Evolutionary conservation across 2,329 filamentous ascomycete genomes (phyloP).

Genomic region (Colletotrichum spinosum): DNA sequence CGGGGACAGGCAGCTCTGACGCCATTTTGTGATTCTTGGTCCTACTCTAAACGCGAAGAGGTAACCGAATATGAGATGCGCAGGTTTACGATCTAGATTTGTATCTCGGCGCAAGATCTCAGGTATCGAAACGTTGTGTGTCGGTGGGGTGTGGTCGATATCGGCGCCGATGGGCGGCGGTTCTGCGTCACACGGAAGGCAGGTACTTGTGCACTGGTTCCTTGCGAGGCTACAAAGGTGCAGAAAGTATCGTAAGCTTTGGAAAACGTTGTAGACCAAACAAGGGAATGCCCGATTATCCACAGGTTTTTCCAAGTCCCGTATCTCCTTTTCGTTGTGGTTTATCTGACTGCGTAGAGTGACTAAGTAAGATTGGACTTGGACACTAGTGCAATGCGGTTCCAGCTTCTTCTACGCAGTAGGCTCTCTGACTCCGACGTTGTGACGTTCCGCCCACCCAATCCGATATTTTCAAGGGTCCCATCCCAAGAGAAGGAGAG

Average conservation of each 20-base stretch:
- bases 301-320: not conserved
- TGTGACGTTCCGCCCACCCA: slow-evolving; percentile 20
- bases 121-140: slow-evolving; percentile 22
- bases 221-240: too few relatives aligned
- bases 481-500: slow-evolving; percentile 4
- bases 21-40: slow-evolving; percentile 46
- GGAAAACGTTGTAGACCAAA: too few relatives aligned
- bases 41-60: not conserved
- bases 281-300: too few relatives aligned
- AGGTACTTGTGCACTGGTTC: not conserved
- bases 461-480: slow-evolving; percentile 28
- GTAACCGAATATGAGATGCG: too few relatives aligned
- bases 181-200: not conserved
- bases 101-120: not conserved
- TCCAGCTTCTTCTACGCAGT: slow-evolving; percentile 30
- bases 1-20: slow-evolving; percentile 59
- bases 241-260: too few relatives aligned
- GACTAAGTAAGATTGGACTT: slow-evolving; percentile 26
- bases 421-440: slow-evolving; percentile 29
- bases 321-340: slow-evolving; percentile 5
- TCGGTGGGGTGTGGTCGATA: slow-evolving; percentile 10
- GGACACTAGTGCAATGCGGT: slow-evolving; percentile 18
- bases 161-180: slow-evolving; percentile 25
- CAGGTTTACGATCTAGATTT: not conserved
- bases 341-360: slow-evolving; percentile 1